Percentiles rank a stretch among this genome's conserved stretches.
These are phyloP conservation scores for Xylaria sp. DNA, from an alignment of 2,329 filamentous ascomycete species.

Conservation along the genomic window DNA sequence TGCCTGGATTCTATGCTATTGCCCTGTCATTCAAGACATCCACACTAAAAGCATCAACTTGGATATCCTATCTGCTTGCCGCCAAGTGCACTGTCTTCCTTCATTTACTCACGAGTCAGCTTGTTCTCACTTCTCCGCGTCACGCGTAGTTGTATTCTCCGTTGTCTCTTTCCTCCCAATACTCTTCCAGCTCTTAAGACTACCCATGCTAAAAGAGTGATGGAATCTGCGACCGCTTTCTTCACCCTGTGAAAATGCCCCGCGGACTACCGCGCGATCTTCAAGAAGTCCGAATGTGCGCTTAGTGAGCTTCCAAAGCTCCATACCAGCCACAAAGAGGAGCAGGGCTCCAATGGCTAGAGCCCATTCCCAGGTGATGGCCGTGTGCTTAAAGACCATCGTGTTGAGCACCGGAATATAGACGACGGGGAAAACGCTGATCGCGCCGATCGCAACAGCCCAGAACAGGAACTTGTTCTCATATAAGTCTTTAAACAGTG, in stretches of 20 bases:
- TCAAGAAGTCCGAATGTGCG: slow-evolving; percentile 64
- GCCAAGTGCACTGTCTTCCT: neutral
- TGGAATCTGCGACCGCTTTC: slow-evolving; percentile 58
- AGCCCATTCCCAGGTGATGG: slow-evolving; percentile 81
- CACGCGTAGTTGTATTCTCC: slow-evolving; percentile 27
- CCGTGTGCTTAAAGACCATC: slow-evolving; percentile 77
- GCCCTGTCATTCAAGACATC: too few relatives aligned
- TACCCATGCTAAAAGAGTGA: slow-evolving; percentile 64
- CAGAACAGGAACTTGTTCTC: slow-evolving; percentile 77
- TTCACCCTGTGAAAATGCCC: slow-evolving; percentile 64
- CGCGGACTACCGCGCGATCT: slow-evolving; percentile 61
- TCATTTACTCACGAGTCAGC: too few relatives aligned
- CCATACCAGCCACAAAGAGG: slow-evolving; percentile 74
- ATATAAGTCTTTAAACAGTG: slow-evolving; percentile 72
- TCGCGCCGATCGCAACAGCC: slow-evolving; percentile 68
- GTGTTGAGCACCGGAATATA: slow-evolving; percentile 79
- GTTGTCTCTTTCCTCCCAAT: slow-evolving; percentile 49
- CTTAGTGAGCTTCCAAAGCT: slow-evolving; percentile 79
- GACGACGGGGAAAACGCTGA: slow-evolving; percentile 75
- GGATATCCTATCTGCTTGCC: slow-evolving; percentile 8
- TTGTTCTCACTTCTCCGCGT: slow-evolving; percentile 12
- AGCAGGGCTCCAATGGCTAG: slow-evolving; percentile 72
- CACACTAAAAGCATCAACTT: too few relatives aligned
- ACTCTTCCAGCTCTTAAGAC: slow-evolving; percentile 57
- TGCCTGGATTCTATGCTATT: neutral